Evolutionary conservation across 2,329 filamentous ascomycete genomes (phyloP).

Genomic region (Didymella pinodella): DNA sequence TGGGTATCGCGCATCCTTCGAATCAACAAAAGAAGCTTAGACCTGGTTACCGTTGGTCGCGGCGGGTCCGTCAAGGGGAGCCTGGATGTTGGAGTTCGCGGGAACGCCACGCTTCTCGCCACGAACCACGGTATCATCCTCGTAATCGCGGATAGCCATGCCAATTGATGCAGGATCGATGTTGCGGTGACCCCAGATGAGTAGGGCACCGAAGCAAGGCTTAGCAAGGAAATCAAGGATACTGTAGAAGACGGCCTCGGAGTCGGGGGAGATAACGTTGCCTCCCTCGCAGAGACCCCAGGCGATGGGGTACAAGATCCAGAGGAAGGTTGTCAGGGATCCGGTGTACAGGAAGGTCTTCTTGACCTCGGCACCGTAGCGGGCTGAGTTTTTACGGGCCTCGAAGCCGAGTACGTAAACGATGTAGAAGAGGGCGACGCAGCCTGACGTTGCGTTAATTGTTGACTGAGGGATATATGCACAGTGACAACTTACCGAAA

Average conservation of each 20-base stretch:
- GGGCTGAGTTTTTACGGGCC: constrained; percentile 63
- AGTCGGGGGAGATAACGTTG: constrained; percentile 71
- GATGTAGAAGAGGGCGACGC: constrained; percentile 64
- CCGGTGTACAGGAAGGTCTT: constrained; percentile 64
- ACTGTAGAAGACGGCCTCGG: constrained; percentile 73
- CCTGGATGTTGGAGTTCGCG: constrained; percentile 3
- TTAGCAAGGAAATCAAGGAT: constrained; percentile 72
- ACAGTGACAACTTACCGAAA: constrained; percentile 52
- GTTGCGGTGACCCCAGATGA: constrained; percentile 69
- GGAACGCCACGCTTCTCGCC: background rate
- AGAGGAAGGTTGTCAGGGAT: constrained; percentile 66
- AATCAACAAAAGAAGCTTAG: background rate
- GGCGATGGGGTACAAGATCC: constrained; percentile 68
- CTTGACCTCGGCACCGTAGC: constrained; percentile 63
- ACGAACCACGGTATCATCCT: constrained; percentile 44
- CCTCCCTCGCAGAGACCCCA: constrained; percentile 71
- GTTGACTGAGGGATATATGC: too few relatives aligned
- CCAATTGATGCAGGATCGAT: constrained; percentile 67
- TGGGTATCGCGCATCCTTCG: constrained; percentile 4
- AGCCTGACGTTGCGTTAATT: constrained; percentile 32
- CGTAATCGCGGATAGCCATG: constrained; percentile 59
- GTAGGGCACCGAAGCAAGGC: constrained; percentile 67
- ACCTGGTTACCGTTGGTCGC: constrained; percentile 4
- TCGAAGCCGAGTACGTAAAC: constrained; percentile 66
- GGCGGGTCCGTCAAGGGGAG: constrained; percentile 11